Base-by-base conservation (phyloP, 176 grass and related monocot species). In the Alopecurus myosuroides region DNA sequence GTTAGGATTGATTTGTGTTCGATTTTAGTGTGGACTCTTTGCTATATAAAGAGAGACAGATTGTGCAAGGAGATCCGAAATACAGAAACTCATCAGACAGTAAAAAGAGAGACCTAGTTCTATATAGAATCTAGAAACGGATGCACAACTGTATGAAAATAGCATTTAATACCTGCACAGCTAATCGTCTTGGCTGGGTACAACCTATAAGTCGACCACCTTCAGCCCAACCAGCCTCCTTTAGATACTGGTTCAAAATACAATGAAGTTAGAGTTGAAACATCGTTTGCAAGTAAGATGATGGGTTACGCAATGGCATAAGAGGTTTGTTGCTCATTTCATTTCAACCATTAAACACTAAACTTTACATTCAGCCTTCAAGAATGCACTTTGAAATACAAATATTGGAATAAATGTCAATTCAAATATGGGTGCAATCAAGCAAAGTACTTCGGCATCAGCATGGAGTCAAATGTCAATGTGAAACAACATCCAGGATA, bases 171-270 rank as follows among this genome's bases (percentile, higher is more conserved):
- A 95, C 93, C 96, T 98, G 96, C 70, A 95, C 93, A 67, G 96
- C 96, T 68, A 98, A 86, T 87, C 96, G 85, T 83, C 96, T 94
- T 77, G 96, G 96, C 18, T 98, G 96, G 50, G 96, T 98, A 83
- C 96, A 98, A 75, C 91, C 96, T 77, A 95, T 95, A 92, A 98
- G 87, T 68, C 89, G 89, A 82, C 91, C 96, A 57, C 89, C 96
- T 25, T 95, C 96, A 70, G 96, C 91, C 96, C 91, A 98, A 81
- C 93, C 97, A 87, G 97, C 93, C 65, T 98, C 97, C 62, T 92
- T 98, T 57, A 98, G 91, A 82, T 87, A 98, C 97, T 95, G 71
- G 40, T 80, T 52, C 45, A 65, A 78, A 82, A 76, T 28, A 52
- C 26, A 85, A 70, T 30, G 12, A 83, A 81, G 35, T 72, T 77